A percentile compares a stretch with the other conserved stretches of the same genome.
phyloP scores from a whole-genome alignment of 2,329 filamentous ascomycete species.

The Raffaelea albimanens region DNA sequence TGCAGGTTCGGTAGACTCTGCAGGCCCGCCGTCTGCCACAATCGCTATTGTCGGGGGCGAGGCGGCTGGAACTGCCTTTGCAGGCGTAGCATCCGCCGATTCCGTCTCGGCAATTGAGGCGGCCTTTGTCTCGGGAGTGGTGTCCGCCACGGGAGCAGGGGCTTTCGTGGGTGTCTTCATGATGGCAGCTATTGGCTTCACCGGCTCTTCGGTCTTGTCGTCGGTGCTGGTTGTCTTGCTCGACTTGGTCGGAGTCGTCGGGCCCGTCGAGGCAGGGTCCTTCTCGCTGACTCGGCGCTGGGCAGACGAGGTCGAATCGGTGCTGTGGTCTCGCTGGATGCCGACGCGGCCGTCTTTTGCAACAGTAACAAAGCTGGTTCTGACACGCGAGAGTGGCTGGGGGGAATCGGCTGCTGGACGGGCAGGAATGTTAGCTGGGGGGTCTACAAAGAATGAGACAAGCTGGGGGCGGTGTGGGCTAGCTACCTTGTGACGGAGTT shows the following conservation, averaged over 20 bases:
- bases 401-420: conserved; percentile 33
- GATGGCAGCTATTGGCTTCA: background rate
- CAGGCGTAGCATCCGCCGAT: too few relatives aligned
- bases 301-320: conserved; percentile 29
- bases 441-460: conserved; percentile 15
- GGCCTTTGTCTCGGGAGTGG: background rate
- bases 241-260: background rate
- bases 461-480: conserved; percentile 1
- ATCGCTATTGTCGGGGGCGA: too few relatives aligned
- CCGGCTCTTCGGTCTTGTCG: background rate
- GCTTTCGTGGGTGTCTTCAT: background rate
- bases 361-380: conserved; percentile 66
- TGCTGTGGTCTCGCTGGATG: conserved; percentile 34
- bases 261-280: conserved; percentile 19
- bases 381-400: conserved; percentile 63
- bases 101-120: background rate
- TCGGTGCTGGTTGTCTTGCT: background rate
- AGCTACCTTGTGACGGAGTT: conserved; percentile 33
- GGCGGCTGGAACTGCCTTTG: too few relatives aligned
- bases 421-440: conserved; percentile 12
- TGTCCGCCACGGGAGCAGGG: background rate
- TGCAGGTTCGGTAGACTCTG: too few relatives aligned
- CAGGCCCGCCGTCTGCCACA: too few relatives aligned
- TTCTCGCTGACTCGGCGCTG: conserved; percentile 25
- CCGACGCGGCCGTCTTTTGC: conserved; percentile 55